Evolutionary conservation across 2,329 filamentous ascomycete genomes (phyloP), one percentile per base, ranked within the genome.

Genomic region (Chrysoporthe deuterocubensis): DNA sequence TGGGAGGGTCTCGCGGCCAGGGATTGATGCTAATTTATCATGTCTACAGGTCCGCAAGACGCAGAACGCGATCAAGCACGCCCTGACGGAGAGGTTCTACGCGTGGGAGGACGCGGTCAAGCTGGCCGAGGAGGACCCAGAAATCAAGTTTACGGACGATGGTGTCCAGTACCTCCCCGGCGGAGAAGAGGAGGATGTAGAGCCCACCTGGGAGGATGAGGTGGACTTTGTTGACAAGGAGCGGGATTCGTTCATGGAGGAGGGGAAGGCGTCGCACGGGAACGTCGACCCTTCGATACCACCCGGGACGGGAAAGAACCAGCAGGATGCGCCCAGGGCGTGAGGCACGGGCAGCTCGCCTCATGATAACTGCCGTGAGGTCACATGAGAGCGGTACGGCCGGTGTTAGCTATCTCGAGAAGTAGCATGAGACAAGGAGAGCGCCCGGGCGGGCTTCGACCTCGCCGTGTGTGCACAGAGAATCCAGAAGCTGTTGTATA

Each of bases 31-130:
- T 63, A 34, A 66, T 59, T 26, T 43, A 26, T 21, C 21, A 11
- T 11, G 32, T 65, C 57, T 64, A 67, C 75, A 97, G 93, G 87
- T 97, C 69, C 85, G 85, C 73, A 82, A 83, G 77, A 97, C 95
- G 34, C 93, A 95, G 87, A 87, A 88, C 75, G 84, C 86, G 58
- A 97, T 98, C 79, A 93, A 93, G 81, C 91, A 96, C 72, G 87
- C 90, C 62, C 82, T 98, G 75, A 95, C 92, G 46, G 94, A 97
- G 81, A 87, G 95, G 74, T 96, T 89, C 82, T 95, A 97, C 80
- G 87, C 92, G 11, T 98, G 93, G 91, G 86, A 92, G 75, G 92
- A 94, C 75, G 93, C 93, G 32, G 81, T 87, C 62, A 80, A 85
- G 68, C 80, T 92, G 71, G 92, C 90, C 7, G 83, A 85, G 80